Evolutionary conservation across 495 filamentous ascomycete genomes (phyloP), one percentile per base, ranked within the genome.

Genomic region (Penicillium canariense): DNA sequence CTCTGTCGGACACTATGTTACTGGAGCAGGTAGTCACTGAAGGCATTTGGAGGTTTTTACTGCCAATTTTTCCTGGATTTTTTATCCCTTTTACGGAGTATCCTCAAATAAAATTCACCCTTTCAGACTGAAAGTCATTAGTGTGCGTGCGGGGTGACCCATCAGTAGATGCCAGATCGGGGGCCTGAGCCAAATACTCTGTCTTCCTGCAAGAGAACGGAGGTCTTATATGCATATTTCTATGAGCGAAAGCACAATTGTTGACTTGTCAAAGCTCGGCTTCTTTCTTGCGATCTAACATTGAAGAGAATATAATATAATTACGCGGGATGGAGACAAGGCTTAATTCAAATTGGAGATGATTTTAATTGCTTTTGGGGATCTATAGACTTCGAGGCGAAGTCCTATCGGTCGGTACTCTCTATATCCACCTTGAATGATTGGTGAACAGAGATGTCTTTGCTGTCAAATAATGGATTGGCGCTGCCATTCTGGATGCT

Each of bases 1-100:
- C 30, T 44, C 31, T 50, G 44, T 44, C 42, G 43, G 49, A 40
- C 22, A 17, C 49, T 18, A 42, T 48, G 36, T 52, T 42, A 42
- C 45, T 52, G 51, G 51, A 55, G 48, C 47, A 48, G 39, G 31
- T 49, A 32, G 42, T 59, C 42, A 38, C 54, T 52, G 47, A 59
- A 59, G 48, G 18, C 47, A 59, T 62, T 48, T 14, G 14, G 48
- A n/a, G 31, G n/a, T 49, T 45, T 42, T 35, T 58, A 39, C 20
- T n/a, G 38, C 38, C 38, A 42, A 6, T 8, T 42, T 4, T 40
- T 5, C 0, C 38, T 14, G 12, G 8, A 20, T 2, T 22, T 20
- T 20, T 22, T 8, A 22, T 42, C 38, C 20, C 18, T 14, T 42
- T 42, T 25, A 42, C 38, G 38, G 38, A 23, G 38, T 18, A 42